These are phyloP conservation scores for Arabidopsis hybrid DNA, from an alignment of 441 rosid species.

Conservation along the genomic window DNA sequence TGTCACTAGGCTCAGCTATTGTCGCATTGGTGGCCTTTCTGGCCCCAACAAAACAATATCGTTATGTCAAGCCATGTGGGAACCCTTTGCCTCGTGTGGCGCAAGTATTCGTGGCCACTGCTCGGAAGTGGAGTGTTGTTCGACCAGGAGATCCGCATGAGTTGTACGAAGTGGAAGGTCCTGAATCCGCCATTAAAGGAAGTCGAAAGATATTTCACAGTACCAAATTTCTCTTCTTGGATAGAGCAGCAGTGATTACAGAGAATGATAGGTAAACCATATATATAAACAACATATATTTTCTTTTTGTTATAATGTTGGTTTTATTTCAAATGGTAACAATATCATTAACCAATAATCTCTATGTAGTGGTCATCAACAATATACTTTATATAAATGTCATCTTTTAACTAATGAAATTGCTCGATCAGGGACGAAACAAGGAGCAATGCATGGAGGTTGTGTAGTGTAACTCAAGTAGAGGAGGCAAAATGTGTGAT, in stretches of 20 bases:
- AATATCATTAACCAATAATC: too few relatives aligned
- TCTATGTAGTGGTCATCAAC: too few relatives aligned
- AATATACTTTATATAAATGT: not conserved
- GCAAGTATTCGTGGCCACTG: slow-evolving; percentile 78
- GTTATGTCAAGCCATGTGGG: slow-evolving; percentile 68
- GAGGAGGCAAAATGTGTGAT: slow-evolving; percentile 92
- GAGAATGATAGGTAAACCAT: slow-evolving; percentile 49
- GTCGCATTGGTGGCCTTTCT: slow-evolving; percentile 58
- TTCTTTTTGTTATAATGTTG: not conserved
- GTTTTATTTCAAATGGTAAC: too few relatives aligned
- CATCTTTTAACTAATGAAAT: not conserved
- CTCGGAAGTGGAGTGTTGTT: slow-evolving; percentile 57
- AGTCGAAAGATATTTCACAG: slow-evolving; percentile 91
- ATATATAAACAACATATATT: not conserved
- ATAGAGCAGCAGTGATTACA: slow-evolving; percentile 90
- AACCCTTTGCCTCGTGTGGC: slow-evolving; percentile 87
- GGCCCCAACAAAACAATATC: slow-evolving; percentile 54
- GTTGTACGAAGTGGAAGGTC: slow-evolving; percentile 75
- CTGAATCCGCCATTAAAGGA: slow-evolving; percentile 85
- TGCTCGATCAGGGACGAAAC: slow-evolving; percentile 8
- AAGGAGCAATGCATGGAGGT: slow-evolving; percentile 61
- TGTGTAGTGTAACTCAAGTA: slow-evolving; percentile 92
- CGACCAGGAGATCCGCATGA: slow-evolving; percentile 48
- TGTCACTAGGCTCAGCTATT: slow-evolving; percentile 68
- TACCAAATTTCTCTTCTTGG: slow-evolving; percentile 64